Evolutionary conservation across 805 yeast species (phyloP), one percentile per base, ranked within the genome.

Genomic region (Wickerhamiella spandovensis): DNA sequence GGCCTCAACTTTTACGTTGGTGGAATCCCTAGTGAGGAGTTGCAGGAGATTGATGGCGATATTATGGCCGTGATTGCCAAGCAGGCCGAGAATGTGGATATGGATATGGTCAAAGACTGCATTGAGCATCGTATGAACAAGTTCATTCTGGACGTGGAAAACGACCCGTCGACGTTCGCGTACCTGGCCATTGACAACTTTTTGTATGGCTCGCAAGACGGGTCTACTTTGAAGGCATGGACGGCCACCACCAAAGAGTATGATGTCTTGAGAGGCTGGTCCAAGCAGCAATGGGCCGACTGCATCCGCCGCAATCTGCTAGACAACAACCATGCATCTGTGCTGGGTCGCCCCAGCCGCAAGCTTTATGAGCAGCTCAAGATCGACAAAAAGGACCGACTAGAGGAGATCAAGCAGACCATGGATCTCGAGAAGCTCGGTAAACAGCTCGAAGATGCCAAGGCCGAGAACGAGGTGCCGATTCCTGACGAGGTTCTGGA

Each of bases 101-200:
- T 86, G 44, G 61, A 56, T 1, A 75, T 86, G 63, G 71, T 90
- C 67, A 74, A 71, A 54, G 88, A 84, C 60, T 74, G 85, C 25
- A 66, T 88, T 10, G 78, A 77, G 48, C 85, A 81, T 52, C 74
- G 76, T 20, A 79, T 72, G 62, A 73, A 81, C 69, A 79, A 78
- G 58, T 78, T 73, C 46, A 48, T 61, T 20, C 54, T 58, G 30
- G 47, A 47, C 6, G 62, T 62, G 24, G 73, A 67, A 64, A 78
- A 76, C 53, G 75, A 78, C 21, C 74, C 89, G 3, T 75, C 75
- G 23, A 68, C 72, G 5, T 69, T 88, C 48, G 74, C 87, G 0
- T 76, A 75, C 43, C 71, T 80, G 52, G 87, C 88, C 7, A 82
- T 87, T 48, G 72, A 73, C 38, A 95, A 86, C 58, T 90, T 87